Evolutionary conservation across 2,329 filamentous ascomycete genomes (phyloP), one percentile per base, ranked within the genome.

Genomic region (Ilyonectria mors-panacis): DNA sequence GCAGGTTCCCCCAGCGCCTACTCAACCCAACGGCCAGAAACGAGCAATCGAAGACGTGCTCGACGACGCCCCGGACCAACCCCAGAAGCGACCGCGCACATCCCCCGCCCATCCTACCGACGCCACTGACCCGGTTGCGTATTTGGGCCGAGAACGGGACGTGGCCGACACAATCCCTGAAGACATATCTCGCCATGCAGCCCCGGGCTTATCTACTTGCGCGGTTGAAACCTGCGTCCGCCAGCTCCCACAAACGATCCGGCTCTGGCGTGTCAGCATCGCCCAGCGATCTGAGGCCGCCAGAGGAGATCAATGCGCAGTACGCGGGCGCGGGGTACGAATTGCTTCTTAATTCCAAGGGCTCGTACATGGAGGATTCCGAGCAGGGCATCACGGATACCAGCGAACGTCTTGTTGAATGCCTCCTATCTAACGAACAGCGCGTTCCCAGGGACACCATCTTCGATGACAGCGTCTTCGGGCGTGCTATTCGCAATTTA

Each of bases 331-430:
- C 73, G 53, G 76, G 76, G 21, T 85, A 85, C 68, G 57, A 72
- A 67, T 75, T 61, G 15, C 51, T 82, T 1, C 83, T 85, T 5
- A 21, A 21, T 39, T 19, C 50, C 28, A 53, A 37, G 33, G 81
- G 82, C 30, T 81, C 77, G 70, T 83, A 79, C 63, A 83, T 86
- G 78, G 59, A 54, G 17, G 74, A 80, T 57, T 81, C 76, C 2
- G 59, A 75, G 2, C 64, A 76, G 6, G 80, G 71, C 12, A 74
- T 82, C 37, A 75, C 74, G 21, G 55, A 76, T 23, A 63, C 39
- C 59, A 83, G 79, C 71, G 79, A 79, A 56, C 28, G 8, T 42
- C 35, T 45, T 15, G 8, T 37, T 51, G 30, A 23, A 13, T 26
- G 15, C 21, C 33, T 64, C 19, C 37, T 58, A 4, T 26, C 26